phyloP scores from a whole-genome alignment of 371 early-diverging fungal species.

The Syncephalastrum monosporum region DNA sequence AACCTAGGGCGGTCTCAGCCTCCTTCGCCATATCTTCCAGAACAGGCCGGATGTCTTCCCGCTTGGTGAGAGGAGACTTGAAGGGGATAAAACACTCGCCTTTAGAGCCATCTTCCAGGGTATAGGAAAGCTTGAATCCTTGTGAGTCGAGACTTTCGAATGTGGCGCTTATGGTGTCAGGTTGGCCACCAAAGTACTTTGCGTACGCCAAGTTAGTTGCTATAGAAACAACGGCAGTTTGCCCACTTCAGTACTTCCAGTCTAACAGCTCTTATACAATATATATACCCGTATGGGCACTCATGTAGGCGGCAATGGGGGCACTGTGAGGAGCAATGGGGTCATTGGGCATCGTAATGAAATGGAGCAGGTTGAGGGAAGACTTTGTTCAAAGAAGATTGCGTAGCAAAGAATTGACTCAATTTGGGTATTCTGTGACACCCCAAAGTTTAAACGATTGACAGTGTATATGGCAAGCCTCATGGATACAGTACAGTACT shows the following conservation, averaged over 20 bases:
- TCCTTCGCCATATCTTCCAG: constrained; percentile 50
- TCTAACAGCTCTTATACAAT: too few relatives aligned
- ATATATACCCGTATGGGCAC: constrained; percentile 32
- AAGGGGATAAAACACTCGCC: constrained; percentile 31
- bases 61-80: constrained; percentile 30
- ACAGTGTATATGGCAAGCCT: too few relatives aligned
- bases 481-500: too few relatives aligned
- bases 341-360: constrained; percentile 10
- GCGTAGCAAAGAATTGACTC: too few relatives aligned
- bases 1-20: constrained; percentile 22
- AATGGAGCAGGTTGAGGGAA: too few relatives aligned
- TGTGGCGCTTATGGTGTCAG: constrained; percentile 32
- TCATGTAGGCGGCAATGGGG: constrained; percentile 46
- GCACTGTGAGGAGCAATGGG: constrained; percentile 43
- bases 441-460: too few relatives aligned
- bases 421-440: too few relatives aligned
- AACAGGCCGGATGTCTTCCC: constrained; percentile 44
- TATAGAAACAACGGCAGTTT: constrained; percentile 8
- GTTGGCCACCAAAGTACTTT: constrained; percentile 29
- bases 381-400: too few relatives aligned
- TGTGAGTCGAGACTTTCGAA: constrained; percentile 35
- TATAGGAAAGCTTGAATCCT: constrained; percentile 29
- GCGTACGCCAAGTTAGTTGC: constrained; percentile 48
- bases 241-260: neutral
- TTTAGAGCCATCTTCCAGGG: constrained; percentile 14